phyloP scores from a whole-genome alignment of 2,329 filamentous ascomycete genomes.

The Drechmeria coniospora region DNA sequence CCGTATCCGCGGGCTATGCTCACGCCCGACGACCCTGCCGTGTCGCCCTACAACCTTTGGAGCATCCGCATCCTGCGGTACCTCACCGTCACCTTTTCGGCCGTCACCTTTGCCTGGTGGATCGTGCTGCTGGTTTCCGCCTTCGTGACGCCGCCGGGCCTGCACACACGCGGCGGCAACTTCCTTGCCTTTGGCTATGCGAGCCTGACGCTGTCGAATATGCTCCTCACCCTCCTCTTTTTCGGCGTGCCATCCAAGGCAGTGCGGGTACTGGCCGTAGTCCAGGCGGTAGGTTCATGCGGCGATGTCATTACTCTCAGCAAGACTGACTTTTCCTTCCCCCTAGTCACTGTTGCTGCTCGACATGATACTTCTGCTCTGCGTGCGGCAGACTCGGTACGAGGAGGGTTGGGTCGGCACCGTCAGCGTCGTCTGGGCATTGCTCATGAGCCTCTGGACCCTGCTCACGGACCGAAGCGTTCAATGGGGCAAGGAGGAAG shows the following conservation, averaged over 20 bases:
- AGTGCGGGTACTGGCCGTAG: constrained; percentile 55
- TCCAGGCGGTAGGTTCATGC: constrained; percentile 34
- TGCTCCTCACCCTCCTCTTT: constrained; percentile 68
- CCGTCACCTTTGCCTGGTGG: constrained; percentile 83
- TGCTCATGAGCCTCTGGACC: constrained; percentile 65
- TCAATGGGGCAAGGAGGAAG: constrained; percentile 79
- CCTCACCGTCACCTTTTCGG: constrained; percentile 60
- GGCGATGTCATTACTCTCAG: constrained; percentile 36
- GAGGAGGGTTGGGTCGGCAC: constrained; percentile 93
- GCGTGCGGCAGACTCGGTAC: constrained; percentile 56
- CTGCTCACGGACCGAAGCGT: constrained; percentile 69
- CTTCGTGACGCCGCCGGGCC: constrained; percentile 78
- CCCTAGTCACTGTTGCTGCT: constrained; percentile 25
- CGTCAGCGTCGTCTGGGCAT: constrained; percentile 65
- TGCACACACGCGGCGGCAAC: constrained; percentile 77
- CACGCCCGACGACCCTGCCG: constrained; percentile 28
- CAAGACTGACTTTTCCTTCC: constrained; percentile 1
- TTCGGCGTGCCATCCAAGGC: constrained; percentile 72
- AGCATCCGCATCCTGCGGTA: constrained; percentile 68
- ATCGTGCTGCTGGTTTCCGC: constrained; percentile 71
- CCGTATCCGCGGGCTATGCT: constrained; percentile 20
- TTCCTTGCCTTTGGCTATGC: constrained; percentile 83
- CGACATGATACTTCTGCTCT: constrained; percentile 64
- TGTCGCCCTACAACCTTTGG: constrained; percentile 92
- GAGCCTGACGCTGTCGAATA: constrained; percentile 59